phyloP scores from a whole-genome alignment of 2,329 filamentous ascomycete species.

The Fusarium albidum region DNA sequence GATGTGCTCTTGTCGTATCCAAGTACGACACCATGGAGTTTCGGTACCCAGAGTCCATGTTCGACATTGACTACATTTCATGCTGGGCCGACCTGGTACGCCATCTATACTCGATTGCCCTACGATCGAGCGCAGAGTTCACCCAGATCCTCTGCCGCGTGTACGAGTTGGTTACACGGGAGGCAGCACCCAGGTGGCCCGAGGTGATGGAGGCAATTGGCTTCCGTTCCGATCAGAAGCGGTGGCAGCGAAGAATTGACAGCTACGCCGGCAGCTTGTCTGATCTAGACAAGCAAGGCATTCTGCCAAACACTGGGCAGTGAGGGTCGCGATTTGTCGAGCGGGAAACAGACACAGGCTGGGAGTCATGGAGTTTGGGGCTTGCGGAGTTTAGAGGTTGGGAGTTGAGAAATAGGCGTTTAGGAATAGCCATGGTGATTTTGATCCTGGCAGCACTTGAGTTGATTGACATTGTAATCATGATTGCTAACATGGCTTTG shows the following conservation, averaged over 20 bases:
- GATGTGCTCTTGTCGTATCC: constrained; percentile 37
- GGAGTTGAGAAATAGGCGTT: not conserved
- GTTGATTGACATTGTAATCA: constrained; percentile 3
- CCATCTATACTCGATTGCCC: constrained; percentile 34
- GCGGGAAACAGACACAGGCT: not conserved
- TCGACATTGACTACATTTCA: constrained; percentile 37
- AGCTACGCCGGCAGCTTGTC: constrained; percentile 25
- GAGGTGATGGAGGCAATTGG: constrained; percentile 30
- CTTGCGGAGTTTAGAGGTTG: not conserved
- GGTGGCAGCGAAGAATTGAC: constrained; percentile 25
- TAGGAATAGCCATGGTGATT: constrained; percentile 7
- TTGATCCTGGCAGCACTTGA: constrained; percentile 2
- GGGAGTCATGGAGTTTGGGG: not conserved
- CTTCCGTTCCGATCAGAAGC: constrained; percentile 12
- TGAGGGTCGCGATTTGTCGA: not conserved
- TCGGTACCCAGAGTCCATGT: constrained; percentile 40
- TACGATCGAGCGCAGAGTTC: constrained; percentile 26
- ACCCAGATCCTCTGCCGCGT: constrained; percentile 25
- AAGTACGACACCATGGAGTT: constrained; percentile 40
- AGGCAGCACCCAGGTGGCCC: constrained; percentile 28
- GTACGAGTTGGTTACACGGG: constrained; percentile 36
- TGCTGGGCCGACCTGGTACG: constrained; percentile 38
- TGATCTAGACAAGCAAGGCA: constrained; percentile 33
- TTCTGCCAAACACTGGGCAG: constrained; percentile 14
- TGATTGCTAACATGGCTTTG: constrained; percentile 1